Conservation (phyloP, 2,329 filamentous ascomycete genomes). For the Paecilomyces dactylethromorphus region DNA sequence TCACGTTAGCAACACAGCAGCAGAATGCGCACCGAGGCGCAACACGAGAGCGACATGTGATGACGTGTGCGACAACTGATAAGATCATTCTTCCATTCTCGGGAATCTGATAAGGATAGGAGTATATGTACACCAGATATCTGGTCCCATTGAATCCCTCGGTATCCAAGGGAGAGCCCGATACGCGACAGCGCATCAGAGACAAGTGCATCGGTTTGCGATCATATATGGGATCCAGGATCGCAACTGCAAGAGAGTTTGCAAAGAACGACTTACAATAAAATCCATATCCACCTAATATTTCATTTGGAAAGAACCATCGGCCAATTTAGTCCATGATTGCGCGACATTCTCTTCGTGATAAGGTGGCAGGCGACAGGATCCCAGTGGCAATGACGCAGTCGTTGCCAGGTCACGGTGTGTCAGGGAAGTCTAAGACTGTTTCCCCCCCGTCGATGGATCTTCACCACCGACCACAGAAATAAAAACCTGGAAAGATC, state of each 20-base stretch:
- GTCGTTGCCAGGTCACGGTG: background rate
- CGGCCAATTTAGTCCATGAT: constrained; percentile 24
- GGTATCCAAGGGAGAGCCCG: background rate
- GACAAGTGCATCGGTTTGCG: background rate
- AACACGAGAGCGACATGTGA: background rate
- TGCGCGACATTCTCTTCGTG: constrained; percentile 25
- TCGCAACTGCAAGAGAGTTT: background rate
- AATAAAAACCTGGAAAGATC: background rate
- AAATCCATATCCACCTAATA: constrained; percentile 34
- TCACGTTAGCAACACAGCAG: background rate
- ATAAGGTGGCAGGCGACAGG: constrained; percentile 1
- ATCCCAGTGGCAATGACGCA: background rate
- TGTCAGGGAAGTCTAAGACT: background rate
- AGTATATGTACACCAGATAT: background rate
- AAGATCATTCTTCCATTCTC: background rate
- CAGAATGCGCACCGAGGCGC: background rate
- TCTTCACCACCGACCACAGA: background rate
- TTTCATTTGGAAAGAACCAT: constrained; percentile 20
- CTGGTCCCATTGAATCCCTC: background rate
- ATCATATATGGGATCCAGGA: background rate
- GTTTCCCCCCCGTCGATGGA: background rate
- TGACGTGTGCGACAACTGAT: background rate
- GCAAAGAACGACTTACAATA: constrained; percentile 29
- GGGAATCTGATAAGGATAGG: background rate
- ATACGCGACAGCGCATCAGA: background rate